Base-by-base conservation (phyloP, 2,329 filamentous ascomycete genomes). In the Teratosphaeriaceae sp. region DNA sequence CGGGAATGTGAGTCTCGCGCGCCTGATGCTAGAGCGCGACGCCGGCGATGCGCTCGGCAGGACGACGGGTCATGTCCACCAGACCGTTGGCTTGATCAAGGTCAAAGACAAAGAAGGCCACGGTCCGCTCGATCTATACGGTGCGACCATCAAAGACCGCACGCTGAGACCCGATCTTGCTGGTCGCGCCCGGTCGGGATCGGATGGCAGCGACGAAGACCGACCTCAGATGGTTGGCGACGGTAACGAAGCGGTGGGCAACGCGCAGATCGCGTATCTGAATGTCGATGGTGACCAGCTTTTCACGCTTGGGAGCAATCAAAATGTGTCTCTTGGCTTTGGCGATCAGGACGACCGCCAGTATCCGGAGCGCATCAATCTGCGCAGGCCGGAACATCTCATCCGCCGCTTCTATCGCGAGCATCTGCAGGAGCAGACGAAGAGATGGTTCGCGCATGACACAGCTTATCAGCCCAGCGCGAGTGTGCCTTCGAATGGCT, bases 311-410 rank as follows among this genome's bases (percentile, higher is more conserved):
- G 92, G 92, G 38, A 97, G 89, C 65, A 98, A 96, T 66, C 94
- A 92, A 59, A 98, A 98, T 54, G 68, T 94, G 8, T 92, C 86
- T 0, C 76, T 98, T 18, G 92, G 92, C 1, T 83, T 97, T 47
- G 89, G 89, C n/a, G 89, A 98, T 59, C 84, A 94, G 57, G 88
- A 96, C 61, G 90, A 98, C 60, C 81, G 92, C 2, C 89, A 97
- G 51, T 94, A 84, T 56, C 92, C 92, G 0, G 92, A 97, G 62
- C 84, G 88, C 9, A 80, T 96, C 11, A 70, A 74, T 23, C 65
- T 97, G 24, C 78, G 80, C 43, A 80, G 90, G 13, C 88, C 92
- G 0, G 81, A 86, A 18, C 80, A 87, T 58, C 72, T 97, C 1
- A 64, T 95, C 12, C 76, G 79, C 39, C 74, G 80, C 36, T 86